Percentiles rank a stretch among this genome's conserved stretches.
phyloP scores from a whole-genome alignment of 257 asterid species.

The Avicennia marina region DNA sequence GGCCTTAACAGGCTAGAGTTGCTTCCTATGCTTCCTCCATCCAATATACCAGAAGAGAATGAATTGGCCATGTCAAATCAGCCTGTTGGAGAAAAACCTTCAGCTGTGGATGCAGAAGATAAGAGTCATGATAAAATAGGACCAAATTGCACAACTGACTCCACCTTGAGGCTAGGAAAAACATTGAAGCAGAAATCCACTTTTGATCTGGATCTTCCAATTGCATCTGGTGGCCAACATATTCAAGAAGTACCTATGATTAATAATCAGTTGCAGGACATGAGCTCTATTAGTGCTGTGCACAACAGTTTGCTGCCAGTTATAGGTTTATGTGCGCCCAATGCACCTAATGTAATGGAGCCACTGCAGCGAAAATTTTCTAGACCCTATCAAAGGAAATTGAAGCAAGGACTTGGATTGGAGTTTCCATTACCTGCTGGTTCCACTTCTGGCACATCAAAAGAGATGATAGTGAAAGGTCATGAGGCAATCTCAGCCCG shows the following conservation, averaged over 20 bases:
- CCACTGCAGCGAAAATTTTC: slow-evolving; percentile 31
- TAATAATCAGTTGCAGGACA: slow-evolving; percentile 23
- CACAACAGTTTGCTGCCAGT: slow-evolving; percentile 40
- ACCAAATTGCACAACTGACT: slow-evolving; percentile 31
- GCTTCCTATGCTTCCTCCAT: slow-evolving; percentile 27
- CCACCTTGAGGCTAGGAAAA: slow-evolving; percentile 36
- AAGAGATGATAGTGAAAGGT: slow-evolving; percentile 27
- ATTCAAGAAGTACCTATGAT: slow-evolving; percentile 27
- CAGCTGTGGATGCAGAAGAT: slow-evolving; percentile 28
- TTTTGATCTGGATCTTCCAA: slow-evolving; percentile 31
- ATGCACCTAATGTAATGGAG: slow-evolving; percentile 47
- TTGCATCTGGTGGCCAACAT: slow-evolving; percentile 28
- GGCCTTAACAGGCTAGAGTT: slow-evolving; percentile 27
- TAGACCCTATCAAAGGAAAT: slow-evolving; percentile 35
- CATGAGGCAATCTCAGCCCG: slow-evolving; percentile 25
- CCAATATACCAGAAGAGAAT: slow-evolving; percentile 32
- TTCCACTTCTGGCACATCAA: slow-evolving; percentile 24
- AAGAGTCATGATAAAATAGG: slow-evolving; percentile 20
- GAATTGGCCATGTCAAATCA: slow-evolving; percentile 30
- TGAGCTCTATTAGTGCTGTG: slow-evolving; percentile 21
- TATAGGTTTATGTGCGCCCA: slow-evolving; percentile 55
- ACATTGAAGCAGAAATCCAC: slow-evolving; percentile 38
- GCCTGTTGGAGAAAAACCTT: slow-evolving; percentile 40
- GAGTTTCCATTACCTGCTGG: slow-evolving; percentile 32
- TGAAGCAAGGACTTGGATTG: slow-evolving; percentile 40